These are phyloP conservation scores for Deinandra increscens DNA, from an alignment of 129 eudicot genomes.

Conservation along the genomic window DNA sequence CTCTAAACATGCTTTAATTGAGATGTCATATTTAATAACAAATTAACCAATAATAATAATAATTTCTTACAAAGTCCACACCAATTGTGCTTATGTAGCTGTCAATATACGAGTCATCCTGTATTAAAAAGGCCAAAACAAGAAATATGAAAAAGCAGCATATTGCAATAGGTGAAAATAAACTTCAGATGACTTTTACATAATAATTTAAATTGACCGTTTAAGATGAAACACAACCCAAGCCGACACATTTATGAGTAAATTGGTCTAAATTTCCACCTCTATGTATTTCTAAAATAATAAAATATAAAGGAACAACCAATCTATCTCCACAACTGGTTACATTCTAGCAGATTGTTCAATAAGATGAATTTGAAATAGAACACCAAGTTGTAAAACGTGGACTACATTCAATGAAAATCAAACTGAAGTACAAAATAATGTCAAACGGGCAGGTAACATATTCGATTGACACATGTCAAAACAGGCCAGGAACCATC, in stretches of 20 bases:
- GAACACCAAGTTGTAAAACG: not conserved
- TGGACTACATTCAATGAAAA: not conserved
- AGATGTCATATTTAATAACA: not conserved
- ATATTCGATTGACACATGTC: not conserved
- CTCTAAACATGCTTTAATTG: conserved; percentile 7
- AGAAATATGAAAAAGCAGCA: conserved; percentile 3
- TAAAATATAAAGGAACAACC: not conserved
- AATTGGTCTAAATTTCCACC: not conserved
- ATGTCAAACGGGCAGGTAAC: not conserved
- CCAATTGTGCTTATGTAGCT: conserved; percentile 50
- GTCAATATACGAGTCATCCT: conserved; percentile 64
- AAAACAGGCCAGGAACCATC: not conserved
- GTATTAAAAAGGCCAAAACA: conserved; percentile 25
- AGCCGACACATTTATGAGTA: not conserved
- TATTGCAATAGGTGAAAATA: not conserved
- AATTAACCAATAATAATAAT: not conserved
- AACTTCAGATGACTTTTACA: not conserved
- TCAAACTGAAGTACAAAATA: not conserved
- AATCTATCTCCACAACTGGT: conserved; percentile 11
- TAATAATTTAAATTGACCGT: not conserved
- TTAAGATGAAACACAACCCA: not conserved
- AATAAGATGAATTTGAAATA: not conserved
- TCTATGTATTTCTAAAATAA: not conserved
- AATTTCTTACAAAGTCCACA: conserved; percentile 41
- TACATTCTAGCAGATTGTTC: conserved; percentile 4